Evolutionary conservation across 177 flowering plant species (phyloP).

Genomic region (Vitis hybrid): DNA sequence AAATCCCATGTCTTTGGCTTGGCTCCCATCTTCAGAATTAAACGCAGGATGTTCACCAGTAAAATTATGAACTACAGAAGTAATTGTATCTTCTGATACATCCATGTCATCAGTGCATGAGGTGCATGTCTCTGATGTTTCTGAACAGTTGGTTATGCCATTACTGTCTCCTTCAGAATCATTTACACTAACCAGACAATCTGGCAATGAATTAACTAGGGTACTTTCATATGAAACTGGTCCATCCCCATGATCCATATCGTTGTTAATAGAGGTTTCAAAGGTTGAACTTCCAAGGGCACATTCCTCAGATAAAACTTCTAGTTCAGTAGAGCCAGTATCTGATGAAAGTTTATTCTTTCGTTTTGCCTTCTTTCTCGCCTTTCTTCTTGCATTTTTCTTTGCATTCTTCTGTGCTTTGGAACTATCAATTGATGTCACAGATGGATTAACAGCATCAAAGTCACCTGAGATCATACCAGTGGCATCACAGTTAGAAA

Average conservation of each 20-base stretch:
- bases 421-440: slow-evolving; percentile 11
- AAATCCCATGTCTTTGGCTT: slow-evolving; percentile 2
- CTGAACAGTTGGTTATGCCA: slow-evolving; percentile 13
- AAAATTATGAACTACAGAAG: slow-evolving; percentile 17
- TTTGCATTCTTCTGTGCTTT: slow-evolving; percentile 25
- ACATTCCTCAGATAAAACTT: slow-evolving; percentile 21
- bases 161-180: slow-evolving; percentile 8
- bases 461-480: slow-evolving; percentile 19
- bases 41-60: slow-evolving; percentile 6
- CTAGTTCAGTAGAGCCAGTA: slow-evolving; percentile 16
- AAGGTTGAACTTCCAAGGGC: slow-evolving; percentile 20
- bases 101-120: slow-evolving; percentile 17
- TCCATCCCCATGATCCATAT: slow-evolving; percentile 18
- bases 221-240: slow-evolving; percentile 17
- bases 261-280: slow-evolving; percentile 22
- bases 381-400: slow-evolving; percentile 36
- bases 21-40: slow-evolving; percentile 8
- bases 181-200: slow-evolving; percentile 8
- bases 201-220: slow-evolving; percentile 14
- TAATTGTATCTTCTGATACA: slow-evolving; percentile 14
- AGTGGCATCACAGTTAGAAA: slow-evolving; percentile 22
- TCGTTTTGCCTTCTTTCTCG: slow-evolving; percentile 42
- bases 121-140: slow-evolving; percentile 7
- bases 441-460: slow-evolving; percentile 21
- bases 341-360: slow-evolving; percentile 28